Conservation (phyloP, 2,329 filamentous ascomycete genomes). For the Raffaelea arxii region DNA sequence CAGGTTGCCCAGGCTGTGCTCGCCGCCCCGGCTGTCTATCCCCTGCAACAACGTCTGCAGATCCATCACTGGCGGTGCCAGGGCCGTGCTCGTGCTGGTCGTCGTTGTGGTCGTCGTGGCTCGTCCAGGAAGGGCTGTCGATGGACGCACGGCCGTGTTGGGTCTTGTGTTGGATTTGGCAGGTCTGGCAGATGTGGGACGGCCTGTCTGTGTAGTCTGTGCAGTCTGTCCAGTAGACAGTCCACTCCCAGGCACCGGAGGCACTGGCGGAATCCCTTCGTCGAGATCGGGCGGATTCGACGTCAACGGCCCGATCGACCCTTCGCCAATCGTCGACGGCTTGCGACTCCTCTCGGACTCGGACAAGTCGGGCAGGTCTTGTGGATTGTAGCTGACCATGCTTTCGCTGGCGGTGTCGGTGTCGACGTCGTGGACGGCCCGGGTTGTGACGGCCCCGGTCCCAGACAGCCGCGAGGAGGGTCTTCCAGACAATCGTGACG, state of each 20-base stretch:
- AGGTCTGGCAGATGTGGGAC: constrained; percentile 6
- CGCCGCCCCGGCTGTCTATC: constrained; percentile 38
- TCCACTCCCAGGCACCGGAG: constrained; percentile 35
- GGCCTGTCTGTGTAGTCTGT: constrained; percentile 9
- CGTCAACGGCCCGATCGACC: constrained; percentile 25
- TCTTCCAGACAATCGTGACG: too few species aligned
- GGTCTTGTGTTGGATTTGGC: too few species aligned
- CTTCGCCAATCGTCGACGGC: background rate
- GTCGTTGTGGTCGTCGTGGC: too few species aligned
- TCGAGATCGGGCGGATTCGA: constrained; percentile 30
- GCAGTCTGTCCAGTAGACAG: too few species aligned
- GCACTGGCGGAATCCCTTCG: constrained; percentile 43
- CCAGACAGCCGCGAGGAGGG: constrained; percentile 24
- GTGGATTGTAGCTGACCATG: constrained; percentile 52
- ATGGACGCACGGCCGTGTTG: background rate
- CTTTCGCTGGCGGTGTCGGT: constrained; percentile 62
- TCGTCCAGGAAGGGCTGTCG: background rate
- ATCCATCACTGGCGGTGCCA: constrained; percentile 31
- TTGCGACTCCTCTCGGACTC: constrained; percentile 5
- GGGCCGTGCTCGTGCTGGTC: constrained; percentile 21
- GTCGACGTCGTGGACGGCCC: constrained; percentile 39
- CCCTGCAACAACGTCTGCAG: constrained; percentile 38
- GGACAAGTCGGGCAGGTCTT: constrained; percentile 8
- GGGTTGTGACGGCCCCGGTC: constrained; percentile 19
- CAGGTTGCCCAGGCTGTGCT: constrained; percentile 34